Percentiles rank a stretch among this genome's conserved stretches.
Evolutionary conservation across 306 rosid genomes (phyloP).

Genomic region (Aeschynomene evenia): DNA sequence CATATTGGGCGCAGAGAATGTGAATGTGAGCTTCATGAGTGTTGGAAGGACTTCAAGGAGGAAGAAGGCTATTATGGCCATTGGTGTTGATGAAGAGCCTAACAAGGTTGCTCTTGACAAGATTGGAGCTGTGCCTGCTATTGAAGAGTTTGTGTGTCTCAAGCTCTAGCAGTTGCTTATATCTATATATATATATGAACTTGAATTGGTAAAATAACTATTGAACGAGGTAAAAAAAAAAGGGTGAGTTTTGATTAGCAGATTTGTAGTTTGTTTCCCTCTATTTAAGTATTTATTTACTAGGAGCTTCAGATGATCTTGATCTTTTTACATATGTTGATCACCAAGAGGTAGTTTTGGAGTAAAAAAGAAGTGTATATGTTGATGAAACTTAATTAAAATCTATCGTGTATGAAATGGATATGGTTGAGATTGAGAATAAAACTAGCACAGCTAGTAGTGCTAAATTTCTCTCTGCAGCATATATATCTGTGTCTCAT

Average conservation of each 20-base stretch:
- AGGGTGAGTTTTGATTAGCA: neutral
- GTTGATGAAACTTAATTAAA: neutral
- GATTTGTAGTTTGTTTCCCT: neutral
- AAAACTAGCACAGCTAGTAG: conserved; percentile 33
- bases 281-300: neutral
- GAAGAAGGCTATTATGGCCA: conserved; percentile 80
- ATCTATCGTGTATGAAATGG: conserved; percentile 3
- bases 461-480: neutral
- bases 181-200: neutral
- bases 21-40: conserved; percentile 90
- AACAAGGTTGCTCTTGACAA: conserved; percentile 47
- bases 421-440: conserved; percentile 22
- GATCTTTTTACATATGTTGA: neutral
- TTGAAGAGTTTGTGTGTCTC: conserved; percentile 91
- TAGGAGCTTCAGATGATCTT: neutral
- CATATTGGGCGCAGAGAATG: conserved; percentile 63
- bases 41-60: conserved; percentile 72
- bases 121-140: conserved; percentile 66
- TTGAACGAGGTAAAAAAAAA: neutral
- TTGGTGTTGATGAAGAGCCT: conserved; percentile 92
- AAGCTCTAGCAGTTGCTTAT: conserved; percentile 41
- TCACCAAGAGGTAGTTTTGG: neutral
- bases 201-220: neutral
- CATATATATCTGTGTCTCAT: neutral
- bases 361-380: neutral